Percentiles rank a stretch among this genome's conserved stretches.
Conservation (phyloP, 2,329 filamentous ascomycete species). For the Coniochaeta sp. region DNA sequence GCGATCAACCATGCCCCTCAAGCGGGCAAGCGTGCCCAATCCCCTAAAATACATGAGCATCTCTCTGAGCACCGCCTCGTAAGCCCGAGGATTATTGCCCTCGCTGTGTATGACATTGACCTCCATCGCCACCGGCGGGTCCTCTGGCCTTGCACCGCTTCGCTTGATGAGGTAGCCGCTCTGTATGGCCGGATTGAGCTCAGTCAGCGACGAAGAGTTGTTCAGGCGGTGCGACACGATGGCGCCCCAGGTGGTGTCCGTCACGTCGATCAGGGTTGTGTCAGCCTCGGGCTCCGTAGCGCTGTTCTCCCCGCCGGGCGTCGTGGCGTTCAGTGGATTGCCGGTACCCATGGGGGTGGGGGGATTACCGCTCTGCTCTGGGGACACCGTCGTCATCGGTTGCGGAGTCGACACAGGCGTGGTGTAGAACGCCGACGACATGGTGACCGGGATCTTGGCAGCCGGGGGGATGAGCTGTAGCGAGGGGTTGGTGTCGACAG, state of each 20-base stretch:
- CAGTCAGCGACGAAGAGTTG: conserved; percentile 47
- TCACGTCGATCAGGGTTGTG: conserved; percentile 61
- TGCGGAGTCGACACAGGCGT: conserved; percentile 66
- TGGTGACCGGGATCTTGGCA: conserved; percentile 37
- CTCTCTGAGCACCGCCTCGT: conserved; percentile 62
- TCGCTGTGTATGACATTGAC: conserved; percentile 56
- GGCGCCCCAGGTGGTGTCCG: conserved; percentile 70
- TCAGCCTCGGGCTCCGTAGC: conserved; percentile 41
- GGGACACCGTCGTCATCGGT: conserved; percentile 46
- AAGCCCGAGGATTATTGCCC: conserved; percentile 36
- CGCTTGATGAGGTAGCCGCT: conserved; percentile 62
- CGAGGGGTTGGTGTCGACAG: conserved; percentile 57
- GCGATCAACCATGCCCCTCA: conserved; percentile 53
- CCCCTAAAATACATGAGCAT: conserved; percentile 62
- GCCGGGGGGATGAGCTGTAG: conserved; percentile 54
- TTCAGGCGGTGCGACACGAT: conserved; percentile 60
- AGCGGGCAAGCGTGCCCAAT: conserved; percentile 60
- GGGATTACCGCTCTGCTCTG: conserved; percentile 48
- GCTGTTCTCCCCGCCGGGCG: conserved; percentile 27
- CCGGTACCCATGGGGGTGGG: conserved; percentile 36
- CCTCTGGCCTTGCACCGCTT: conserved; percentile 45
- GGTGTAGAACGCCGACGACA: conserved; percentile 39
- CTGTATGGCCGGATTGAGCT: conserved; percentile 48
- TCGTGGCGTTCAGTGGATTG: conserved; percentile 10
- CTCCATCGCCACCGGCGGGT: conserved; percentile 54